These are phyloP conservation scores for Abortiporus biennis DNA, from an alignment of 1,284 basidiomycete genomes.

Conservation along the genomic window DNA sequence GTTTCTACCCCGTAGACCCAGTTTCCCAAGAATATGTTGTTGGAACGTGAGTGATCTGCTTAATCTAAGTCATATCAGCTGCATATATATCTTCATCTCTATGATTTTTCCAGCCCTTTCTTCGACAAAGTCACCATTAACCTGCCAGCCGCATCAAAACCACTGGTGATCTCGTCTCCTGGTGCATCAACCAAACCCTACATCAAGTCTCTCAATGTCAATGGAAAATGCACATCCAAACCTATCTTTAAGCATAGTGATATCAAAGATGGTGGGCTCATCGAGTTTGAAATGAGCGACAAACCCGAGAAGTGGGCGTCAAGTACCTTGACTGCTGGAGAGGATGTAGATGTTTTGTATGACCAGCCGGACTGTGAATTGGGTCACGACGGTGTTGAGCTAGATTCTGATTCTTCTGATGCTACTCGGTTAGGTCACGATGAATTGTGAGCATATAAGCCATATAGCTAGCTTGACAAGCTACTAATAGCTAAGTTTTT, in stretches of 20 bases:
- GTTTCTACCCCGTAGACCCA: conserved; percentile 85
- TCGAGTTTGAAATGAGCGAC: conserved; percentile 64
- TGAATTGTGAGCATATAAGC: no score
- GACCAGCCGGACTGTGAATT: no score
- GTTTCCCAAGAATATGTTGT: conserved; percentile 70
- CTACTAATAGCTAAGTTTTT: no score
- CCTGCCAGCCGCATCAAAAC: conserved; percentile 37
- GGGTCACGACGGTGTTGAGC: no score
- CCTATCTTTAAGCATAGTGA: conserved; percentile 54
- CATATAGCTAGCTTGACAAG: no score
- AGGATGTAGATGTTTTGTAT: no score
- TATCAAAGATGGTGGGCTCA: conserved; percentile 47
- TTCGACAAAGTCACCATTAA: conserved; percentile 58
- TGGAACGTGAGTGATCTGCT: conserved; percentile 47
- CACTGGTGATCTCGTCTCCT: conserved; percentile 43
- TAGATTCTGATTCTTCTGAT: no score
- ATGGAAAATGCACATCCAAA: conserved; percentile 34
- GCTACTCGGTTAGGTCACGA: no score
- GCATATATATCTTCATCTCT: not conserved
- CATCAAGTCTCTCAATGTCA: conserved; percentile 49
- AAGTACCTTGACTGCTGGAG: no score
- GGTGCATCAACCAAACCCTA: conserved; percentile 55
- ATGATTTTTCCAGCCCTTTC: conserved; percentile 43
- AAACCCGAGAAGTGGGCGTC: conserved; percentile 29
- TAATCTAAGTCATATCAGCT: not conserved